Conservation (phyloP, 2,329 filamentous ascomycete species). For the Stromatinia cepivora region DNA sequence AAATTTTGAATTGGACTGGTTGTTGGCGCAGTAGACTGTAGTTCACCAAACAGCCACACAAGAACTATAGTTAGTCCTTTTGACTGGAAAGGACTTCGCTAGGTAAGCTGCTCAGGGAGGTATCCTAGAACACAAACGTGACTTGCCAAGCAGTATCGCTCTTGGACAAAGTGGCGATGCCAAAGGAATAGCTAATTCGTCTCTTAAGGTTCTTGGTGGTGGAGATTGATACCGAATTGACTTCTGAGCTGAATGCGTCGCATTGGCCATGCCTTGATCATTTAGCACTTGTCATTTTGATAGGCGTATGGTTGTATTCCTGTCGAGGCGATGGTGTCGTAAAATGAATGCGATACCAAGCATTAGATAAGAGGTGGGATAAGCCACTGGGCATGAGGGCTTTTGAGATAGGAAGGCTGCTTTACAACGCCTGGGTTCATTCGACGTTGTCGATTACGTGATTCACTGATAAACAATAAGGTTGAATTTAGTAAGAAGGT, state of each 20-base stretch:
- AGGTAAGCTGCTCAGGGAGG: neutral
- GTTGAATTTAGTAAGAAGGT: neutral
- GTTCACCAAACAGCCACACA: neutral
- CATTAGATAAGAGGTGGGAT: neutral
- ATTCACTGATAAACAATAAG: neutral
- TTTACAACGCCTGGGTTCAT: neutral
- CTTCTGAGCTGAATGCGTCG: neutral
- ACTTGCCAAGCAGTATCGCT: neutral
- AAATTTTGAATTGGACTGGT: neutral
- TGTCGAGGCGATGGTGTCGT: neutral
- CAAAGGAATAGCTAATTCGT: neutral
- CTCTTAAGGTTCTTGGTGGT: neutral
- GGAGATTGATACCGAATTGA: neutral
- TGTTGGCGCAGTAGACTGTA: no score
- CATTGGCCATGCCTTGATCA: neutral
- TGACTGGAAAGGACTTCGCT: neutral
- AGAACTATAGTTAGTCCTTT: neutral
- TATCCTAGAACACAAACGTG: neutral
- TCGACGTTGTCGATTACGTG: neutral
- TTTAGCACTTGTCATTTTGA: neutral
- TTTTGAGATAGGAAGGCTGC: neutral
- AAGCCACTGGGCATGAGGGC: neutral
- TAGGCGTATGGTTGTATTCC: neutral
- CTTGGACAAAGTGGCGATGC: neutral
- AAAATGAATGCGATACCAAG: neutral